Evolutionary conservation across 768 basidiomycete genomes (phyloP).

Genomic region (Leucosporidium scottii): DNA sequence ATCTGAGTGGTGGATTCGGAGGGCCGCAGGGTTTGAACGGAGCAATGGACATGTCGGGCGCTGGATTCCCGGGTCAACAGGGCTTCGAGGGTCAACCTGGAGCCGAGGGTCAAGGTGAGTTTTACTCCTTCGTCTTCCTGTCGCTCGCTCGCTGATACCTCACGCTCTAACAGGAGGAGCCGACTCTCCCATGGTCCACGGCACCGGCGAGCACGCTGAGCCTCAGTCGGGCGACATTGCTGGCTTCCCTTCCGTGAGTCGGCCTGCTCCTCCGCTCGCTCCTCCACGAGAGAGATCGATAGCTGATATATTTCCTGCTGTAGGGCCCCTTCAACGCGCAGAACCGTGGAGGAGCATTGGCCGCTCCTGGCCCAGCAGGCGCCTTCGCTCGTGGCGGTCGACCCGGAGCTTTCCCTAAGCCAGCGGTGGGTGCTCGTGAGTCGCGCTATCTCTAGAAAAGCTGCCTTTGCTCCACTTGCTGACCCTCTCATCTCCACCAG

Average conservation of each 20-base stretch:
- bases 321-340: background rate
- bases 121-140: too few species aligned
- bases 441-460: too few species aligned
- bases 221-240: constrained; percentile 54
- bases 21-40: background rate
- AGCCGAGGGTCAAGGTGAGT: background rate
- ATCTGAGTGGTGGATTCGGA: too few species aligned
- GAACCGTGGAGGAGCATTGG: background rate
- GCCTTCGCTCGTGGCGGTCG: constrained; percentile 17
- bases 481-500: too few species aligned
- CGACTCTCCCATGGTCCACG: background rate
- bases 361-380: background rate
- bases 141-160: background rate
- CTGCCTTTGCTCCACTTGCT: too few species aligned
- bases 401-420: background rate
- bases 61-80: background rate
- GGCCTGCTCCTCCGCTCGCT: too few species aligned
- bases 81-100: background rate
- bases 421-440: too few species aligned
- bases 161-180: too few species aligned
- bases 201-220: background rate
- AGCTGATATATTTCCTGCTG: too few species aligned
- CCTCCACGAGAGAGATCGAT: too few species aligned
- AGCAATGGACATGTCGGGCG: background rate
- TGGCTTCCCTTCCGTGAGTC: too few species aligned